Evolutionary conservation across 352 stramenopile genomes (phyloP), one percentile per base, ranked within the genome.

Genomic region (Blastocystis sp.): DNA sequence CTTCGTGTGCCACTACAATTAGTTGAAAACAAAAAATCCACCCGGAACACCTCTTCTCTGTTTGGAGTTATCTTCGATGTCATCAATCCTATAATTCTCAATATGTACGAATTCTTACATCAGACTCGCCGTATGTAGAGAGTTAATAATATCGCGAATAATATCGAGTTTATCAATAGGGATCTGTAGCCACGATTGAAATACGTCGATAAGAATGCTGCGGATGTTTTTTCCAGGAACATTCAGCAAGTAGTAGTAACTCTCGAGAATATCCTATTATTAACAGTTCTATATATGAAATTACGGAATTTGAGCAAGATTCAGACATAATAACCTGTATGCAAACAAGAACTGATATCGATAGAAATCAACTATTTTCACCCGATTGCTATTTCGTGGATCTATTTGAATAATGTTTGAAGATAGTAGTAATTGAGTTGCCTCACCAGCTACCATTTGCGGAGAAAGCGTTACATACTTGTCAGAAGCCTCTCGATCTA

Each of bases 61-160:
- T 89, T 97, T 95, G 56, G 93, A 97, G 89, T 95, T 96, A 90
- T 98, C 95, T 90, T 98, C 95, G 90, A 98, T 98, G 88, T 98
- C 95, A 89, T 98, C 95, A 12, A 74, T 74, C 63, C 63, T 74
- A 74, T 5, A 74, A 32, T 5, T 51, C 98, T 94, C 89, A 98
- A 90, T 1, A 98, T 90, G 87, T 91, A 95, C 58, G 94, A 94
- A 90, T 97, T 97, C 98, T 95, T 58, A 98, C 92, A 90, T 95
- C 92, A 67, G 93, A 93, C 63, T 98, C 91, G 88, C 98, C 97
- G 63, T 91, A 90, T 96, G 95, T 88, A 97, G 95, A 66, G 87
- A 89, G 27, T 91, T 89, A 21, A 95, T 90, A 32, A 90, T 89
- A 27, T 92, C 90, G 29, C 56, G 61, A 0, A 93, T 92, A 59